A percentile compares a stretch with the other conserved stretches of the same genome.
phyloP scores from a whole-genome alignment of 306 rosid species.

The Inga oerstediana region DNA sequence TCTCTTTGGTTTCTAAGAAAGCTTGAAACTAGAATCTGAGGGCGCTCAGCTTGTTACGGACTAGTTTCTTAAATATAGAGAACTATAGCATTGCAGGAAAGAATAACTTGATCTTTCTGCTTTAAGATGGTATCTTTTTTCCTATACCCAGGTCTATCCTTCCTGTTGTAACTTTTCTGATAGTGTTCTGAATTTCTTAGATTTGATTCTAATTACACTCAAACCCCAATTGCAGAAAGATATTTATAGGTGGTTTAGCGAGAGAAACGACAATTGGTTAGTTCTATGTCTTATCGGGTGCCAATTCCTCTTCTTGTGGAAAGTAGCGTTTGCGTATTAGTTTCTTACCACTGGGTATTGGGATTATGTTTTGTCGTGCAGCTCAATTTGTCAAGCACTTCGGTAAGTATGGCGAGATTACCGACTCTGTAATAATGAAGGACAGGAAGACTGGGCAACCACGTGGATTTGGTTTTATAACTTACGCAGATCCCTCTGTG shows the following conservation, averaged over 20 bases:
- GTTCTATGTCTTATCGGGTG: conserved; percentile 43
- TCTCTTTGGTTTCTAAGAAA: conserved; percentile 29
- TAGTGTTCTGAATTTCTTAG: conserved; percentile 33
- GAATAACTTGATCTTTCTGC: not conserved
- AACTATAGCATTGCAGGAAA: not conserved
- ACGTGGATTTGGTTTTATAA: conserved; percentile 73
- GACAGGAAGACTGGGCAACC: conserved; percentile 71
- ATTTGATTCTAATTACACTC: conserved; percentile 39
- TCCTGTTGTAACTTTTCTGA: not conserved
- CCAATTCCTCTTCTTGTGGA: conserved; percentile 19
- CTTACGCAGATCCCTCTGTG: conserved; percentile 73
- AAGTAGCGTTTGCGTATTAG: conserved; percentile 3
- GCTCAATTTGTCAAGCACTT: conserved; percentile 67
- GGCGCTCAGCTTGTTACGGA: not conserved
- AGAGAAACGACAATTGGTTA: conserved; percentile 92
- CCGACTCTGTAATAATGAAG: conserved; percentile 76
- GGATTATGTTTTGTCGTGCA: conserved; percentile 23
- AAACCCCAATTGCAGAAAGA: conserved; percentile 79
- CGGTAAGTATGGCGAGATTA: conserved; percentile 73
- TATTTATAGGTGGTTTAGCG: conserved; percentile 95
- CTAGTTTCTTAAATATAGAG: not conserved
- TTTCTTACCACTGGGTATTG: not conserved
- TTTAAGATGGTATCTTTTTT: not conserved
- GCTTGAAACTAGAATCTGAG: not conserved
- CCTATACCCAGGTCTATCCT: not conserved